Evolutionary conservation across 192 early-diverging fungal species (phyloP).

Genomic region (Allomyces macrogynus): DNA sequence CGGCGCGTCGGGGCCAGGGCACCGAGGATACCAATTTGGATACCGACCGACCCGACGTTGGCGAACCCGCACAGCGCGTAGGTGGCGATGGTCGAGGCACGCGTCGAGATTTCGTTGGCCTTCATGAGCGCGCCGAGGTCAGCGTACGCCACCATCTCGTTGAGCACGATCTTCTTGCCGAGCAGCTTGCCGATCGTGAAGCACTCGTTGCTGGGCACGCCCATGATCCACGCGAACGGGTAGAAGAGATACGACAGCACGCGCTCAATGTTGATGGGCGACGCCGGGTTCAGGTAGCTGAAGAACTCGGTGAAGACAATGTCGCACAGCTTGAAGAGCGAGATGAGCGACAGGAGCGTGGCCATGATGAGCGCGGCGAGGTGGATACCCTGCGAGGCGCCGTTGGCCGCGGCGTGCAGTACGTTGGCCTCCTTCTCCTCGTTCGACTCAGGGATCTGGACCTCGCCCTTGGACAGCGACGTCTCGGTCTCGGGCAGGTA

Average conservation of each 20-base stretch:
- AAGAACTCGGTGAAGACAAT: constrained; percentile 46
- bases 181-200: constrained; percentile 38
- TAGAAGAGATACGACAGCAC: constrained; percentile 60
- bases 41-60: constrained; percentile 64
- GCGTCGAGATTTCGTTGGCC: constrained; percentile 15
- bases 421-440: constrained; percentile 47
- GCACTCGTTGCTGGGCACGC: constrained; percentile 30
- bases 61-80: constrained; percentile 78
- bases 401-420: constrained; percentile 62
- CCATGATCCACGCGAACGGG: constrained; percentile 49
- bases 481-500: constrained; percentile 66
- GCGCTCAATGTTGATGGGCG: constrained; percentile 30
- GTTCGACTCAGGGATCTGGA: constrained; percentile 27
- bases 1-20: constrained; percentile 49
- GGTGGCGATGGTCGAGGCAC: constrained; percentile 31
- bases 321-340: constrained; percentile 47
- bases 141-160: constrained; percentile 74
- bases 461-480: constrained; percentile 50
- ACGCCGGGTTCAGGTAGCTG: constrained; percentile 10
- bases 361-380: constrained; percentile 53
- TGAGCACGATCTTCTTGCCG: constrained; percentile 58
- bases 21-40: constrained; percentile 54
- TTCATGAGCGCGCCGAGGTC: constrained; percentile 6
- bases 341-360: constrained; percentile 51
- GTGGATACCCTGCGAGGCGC: constrained; percentile 59